A percentile compares a stretch with the other conserved stretches of the same genome.
These are phyloP conservation scores for Thinopyrum elongatum DNA, from an alignment of 176 grass and related monocot species.

Conservation along the genomic window DNA sequence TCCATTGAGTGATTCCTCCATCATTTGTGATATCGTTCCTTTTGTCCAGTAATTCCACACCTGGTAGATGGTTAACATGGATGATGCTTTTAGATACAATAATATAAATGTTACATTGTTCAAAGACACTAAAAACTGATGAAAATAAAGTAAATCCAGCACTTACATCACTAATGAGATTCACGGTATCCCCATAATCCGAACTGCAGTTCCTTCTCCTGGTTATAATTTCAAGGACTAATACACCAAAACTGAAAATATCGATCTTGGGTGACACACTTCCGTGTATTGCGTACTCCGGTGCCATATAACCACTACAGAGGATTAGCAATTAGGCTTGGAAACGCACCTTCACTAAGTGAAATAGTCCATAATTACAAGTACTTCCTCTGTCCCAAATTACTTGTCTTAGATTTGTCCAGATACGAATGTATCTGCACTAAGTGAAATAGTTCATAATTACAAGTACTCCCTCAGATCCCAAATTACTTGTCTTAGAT, in stretches of 20 bases:
- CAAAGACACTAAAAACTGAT: not conserved
- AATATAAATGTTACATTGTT: not conserved
- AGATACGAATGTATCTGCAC: no score
- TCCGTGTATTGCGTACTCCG: slow-evolving; percentile 12
- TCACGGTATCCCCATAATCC: not conserved
- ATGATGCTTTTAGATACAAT: not conserved
- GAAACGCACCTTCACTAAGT: not conserved
- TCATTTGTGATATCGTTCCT: slow-evolving; percentile 27
- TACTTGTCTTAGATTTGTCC: no score
- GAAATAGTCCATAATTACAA: not conserved
- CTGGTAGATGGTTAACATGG: not conserved
- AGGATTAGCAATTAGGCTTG: not conserved
- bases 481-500: no score
- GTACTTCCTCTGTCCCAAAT: no score
- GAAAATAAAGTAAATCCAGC: not conserved
- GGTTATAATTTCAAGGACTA: slow-evolving; percentile 49
- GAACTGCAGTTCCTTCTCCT: slow-evolving; percentile 34
- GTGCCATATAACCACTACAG: slow-evolving; percentile 46
- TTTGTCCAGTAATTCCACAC: slow-evolving; percentile 49
- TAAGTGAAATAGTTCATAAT: no score
- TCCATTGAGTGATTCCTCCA: slow-evolving; percentile 7
- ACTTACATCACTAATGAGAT: slow-evolving; percentile 45
- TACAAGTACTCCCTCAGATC: no score
- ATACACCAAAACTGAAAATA: slow-evolving; percentile 50
- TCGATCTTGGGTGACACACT: slow-evolving; percentile 46